phyloP scores from a whole-genome alignment of 164 flowering plant genomes.

The Houttuynia cordata region DNA sequence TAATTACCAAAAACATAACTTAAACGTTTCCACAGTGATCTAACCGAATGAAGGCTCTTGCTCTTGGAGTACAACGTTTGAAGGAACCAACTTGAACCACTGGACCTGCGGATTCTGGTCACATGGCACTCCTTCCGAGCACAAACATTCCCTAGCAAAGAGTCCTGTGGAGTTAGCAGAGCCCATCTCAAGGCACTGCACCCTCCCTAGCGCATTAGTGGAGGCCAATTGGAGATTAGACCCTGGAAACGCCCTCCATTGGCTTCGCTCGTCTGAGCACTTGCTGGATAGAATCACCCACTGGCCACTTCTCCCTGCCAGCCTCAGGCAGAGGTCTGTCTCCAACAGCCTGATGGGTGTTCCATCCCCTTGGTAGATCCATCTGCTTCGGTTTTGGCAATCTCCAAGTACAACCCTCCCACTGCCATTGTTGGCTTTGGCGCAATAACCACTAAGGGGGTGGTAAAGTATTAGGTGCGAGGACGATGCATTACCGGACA shows the following conservation, averaged over 20 bases:
- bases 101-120: constrained; percentile 1
- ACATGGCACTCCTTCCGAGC: background rate
- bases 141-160: background rate
- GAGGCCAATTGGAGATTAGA: background rate
- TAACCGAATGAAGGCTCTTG: no score
- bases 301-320: background rate
- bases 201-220: background rate
- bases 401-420: background rate
- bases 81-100: background rate
- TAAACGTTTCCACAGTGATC: no score
- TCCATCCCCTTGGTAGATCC: background rate
- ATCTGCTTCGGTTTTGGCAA: constrained; percentile 3
- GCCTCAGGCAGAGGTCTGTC: background rate
- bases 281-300: background rate
- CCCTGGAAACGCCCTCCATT: background rate
- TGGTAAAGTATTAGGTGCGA: constrained; percentile 22
- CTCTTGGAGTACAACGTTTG: no score
- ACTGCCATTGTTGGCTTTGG: background rate
- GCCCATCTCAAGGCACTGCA: background rate
- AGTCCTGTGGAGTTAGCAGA: background rate
- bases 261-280: background rate
- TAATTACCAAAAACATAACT: no score
- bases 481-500: constrained; percentile 5
- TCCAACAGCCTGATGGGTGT: background rate
- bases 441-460: constrained; percentile 1